These are phyloP conservation scores for Penicillium lividum DNA, from an alignment of 495 filamentous ascomycete species.

Conservation along the genomic window DNA sequence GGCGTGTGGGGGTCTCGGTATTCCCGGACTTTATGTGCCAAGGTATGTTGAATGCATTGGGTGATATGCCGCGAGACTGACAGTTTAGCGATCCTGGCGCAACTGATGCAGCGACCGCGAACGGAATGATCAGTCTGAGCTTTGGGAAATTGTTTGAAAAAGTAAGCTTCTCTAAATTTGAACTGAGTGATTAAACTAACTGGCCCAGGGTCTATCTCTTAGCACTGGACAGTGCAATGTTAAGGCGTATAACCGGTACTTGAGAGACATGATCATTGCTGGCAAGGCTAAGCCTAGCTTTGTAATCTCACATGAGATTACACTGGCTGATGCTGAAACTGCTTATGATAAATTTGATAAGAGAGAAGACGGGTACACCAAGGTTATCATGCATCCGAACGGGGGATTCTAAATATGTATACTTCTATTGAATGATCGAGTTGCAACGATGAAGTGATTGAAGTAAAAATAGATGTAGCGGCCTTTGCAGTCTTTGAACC, in stretches of 20 bases:
- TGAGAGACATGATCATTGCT: conserved; percentile 59
- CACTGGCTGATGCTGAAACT: conserved; percentile 52
- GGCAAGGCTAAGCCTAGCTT: conserved; percentile 58
- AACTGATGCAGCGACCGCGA: conserved; percentile 43
- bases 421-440: too few relatives aligned
- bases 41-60: conserved; percentile 19
- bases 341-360: conserved; percentile 54
- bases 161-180: conserved; percentile 27
- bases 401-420: conserved; percentile 22
- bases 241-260: conserved; percentile 58
- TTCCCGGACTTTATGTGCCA: conserved; percentile 48
- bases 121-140: conserved; percentile 56
- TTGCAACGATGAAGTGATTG: too few relatives aligned
- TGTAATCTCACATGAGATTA: conserved; percentile 58
- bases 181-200: not conserved
- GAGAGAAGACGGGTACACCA: conserved; percentile 48
- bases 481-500: too few relatives aligned
- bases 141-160: conserved; percentile 66
- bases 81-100: conserved; percentile 41
- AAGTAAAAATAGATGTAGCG: too few relatives aligned
- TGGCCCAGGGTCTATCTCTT: conserved; percentile 43
- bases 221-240: conserved; percentile 62
- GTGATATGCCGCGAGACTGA: not conserved
- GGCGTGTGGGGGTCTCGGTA: conserved; percentile 48
- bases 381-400: conserved; percentile 49